phyloP scores from a whole-genome alignment of 257 asterid genomes.

The Primulina eburnea region DNA sequence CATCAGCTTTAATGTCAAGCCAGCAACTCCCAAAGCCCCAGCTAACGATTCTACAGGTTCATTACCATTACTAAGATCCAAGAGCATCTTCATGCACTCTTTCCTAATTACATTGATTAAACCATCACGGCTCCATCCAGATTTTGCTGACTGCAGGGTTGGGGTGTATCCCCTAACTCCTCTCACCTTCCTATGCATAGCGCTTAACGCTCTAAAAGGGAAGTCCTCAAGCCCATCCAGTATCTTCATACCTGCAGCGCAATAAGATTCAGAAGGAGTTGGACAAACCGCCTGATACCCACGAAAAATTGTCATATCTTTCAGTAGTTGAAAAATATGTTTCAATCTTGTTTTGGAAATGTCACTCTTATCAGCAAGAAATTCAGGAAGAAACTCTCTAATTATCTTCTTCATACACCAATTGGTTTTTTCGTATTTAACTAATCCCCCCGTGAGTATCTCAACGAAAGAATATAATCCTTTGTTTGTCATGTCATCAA shows the following conservation, averaged over 20 bases:
- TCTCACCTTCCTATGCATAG: slow-evolving; percentile 68
- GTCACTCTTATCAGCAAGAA: slow-evolving; percentile 30
- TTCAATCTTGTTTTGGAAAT: slow-evolving; percentile 35
- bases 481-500: slow-evolving; percentile 62
- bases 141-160: slow-evolving; percentile 18
- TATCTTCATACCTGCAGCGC: slow-evolving; percentile 49
- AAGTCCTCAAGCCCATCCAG: slow-evolving; percentile 54
- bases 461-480: slow-evolving; percentile 48
- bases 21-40: slow-evolving; percentile 69
- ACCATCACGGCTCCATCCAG: slow-evolving; percentile 22
- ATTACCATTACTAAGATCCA: slow-evolving; percentile 36
- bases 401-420: slow-evolving; percentile 47
- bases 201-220: slow-evolving; percentile 35
- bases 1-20: slow-evolving; percentile 53
- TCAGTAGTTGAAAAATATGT: slow-evolving; percentile 39
- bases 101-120: slow-evolving; percentile 35
- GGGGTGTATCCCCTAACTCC: slow-evolving; percentile 48
- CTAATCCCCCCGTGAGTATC: slow-evolving; percentile 46
- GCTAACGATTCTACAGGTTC: slow-evolving; percentile 51
- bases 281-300: slow-evolving; percentile 24
- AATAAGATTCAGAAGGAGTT: slow-evolving; percentile 38
- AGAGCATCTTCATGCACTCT: slow-evolving; percentile 45
- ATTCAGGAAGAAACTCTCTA: slow-evolving; percentile 40
- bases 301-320: slow-evolving; percentile 38
- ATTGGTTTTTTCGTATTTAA: slow-evolving; percentile 50